phyloP scores from a whole-genome alignment of 192 early-diverging fungal genomes.

The Coemansia guatemalensis region DNA sequence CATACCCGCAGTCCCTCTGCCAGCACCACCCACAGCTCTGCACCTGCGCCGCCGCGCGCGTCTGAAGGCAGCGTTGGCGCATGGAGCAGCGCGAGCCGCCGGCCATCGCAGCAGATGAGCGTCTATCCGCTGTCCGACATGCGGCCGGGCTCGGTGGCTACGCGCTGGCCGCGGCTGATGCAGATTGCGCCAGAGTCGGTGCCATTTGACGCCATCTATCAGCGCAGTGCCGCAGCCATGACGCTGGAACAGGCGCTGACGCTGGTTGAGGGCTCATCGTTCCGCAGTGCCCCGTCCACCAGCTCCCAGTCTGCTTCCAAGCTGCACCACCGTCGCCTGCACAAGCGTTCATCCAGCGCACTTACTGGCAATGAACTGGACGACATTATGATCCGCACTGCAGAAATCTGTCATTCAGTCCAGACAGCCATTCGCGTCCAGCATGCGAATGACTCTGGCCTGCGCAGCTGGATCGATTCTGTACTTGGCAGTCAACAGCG shows the following conservation, averaged over 20 bases:
- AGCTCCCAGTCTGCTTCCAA: neutral
- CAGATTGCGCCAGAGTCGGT: slow-evolving; percentile 15
- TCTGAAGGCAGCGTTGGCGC: slow-evolving; percentile 11
- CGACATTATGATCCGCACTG: slow-evolving; percentile 51
- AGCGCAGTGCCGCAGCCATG: slow-evolving; percentile 27
- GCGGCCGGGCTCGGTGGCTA: neutral
- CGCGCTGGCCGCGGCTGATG: slow-evolving; percentile 24
- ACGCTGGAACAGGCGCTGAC: slow-evolving; percentile 45
- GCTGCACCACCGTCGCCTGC: slow-evolving; percentile 26
- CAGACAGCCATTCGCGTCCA: slow-evolving; percentile 44
- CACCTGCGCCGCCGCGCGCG: neutral
- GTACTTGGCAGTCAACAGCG: slow-evolving; percentile 14
- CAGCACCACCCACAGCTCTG: slow-evolving; percentile 24
- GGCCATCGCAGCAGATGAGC: slow-evolving; percentile 10
- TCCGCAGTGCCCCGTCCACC: neutral
- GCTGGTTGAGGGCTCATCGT: slow-evolving; percentile 28
- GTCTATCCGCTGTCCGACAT: neutral
- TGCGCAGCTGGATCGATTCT: slow-evolving; percentile 28
- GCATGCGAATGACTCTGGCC: slow-evolving; percentile 30
- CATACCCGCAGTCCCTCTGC: slow-evolving; percentile 23
- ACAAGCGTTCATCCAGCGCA: slow-evolving; percentile 41
- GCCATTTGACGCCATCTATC: slow-evolving; percentile 40
- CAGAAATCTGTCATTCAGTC: slow-evolving; percentile 49
- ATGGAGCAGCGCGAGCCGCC: slow-evolving; percentile 23
- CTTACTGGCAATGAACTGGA: slow-evolving; percentile 41